phyloP scores from a whole-genome alignment of 108 stramenopile species.

The Stephanodiscus triporus region DNA sequence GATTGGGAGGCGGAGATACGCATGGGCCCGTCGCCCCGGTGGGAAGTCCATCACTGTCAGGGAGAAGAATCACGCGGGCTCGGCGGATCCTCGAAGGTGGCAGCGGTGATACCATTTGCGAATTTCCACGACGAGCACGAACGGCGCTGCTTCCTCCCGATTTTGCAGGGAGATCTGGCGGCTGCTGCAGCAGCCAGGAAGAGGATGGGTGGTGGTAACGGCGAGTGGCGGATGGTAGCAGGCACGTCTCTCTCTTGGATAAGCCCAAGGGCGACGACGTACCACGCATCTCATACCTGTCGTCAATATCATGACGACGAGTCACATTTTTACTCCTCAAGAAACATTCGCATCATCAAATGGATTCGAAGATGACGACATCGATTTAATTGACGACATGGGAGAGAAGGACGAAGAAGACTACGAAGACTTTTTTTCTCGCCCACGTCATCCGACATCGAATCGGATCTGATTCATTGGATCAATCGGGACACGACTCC shows the following conservation, averaged over 20 bases:
- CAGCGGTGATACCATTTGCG: constrained; percentile 13
- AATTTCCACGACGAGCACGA: constrained; percentile 4
- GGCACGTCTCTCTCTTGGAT: not conserved
- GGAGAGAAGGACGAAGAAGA: constrained; percentile 28
- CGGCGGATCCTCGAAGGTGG: not conserved
- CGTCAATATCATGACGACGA: not conserved
- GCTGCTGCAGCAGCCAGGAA: not conserved
- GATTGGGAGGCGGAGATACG: constrained; percentile 56
- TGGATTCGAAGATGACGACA: not conserved
- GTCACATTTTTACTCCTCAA: constrained; percentile 19
- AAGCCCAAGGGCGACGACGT: not conserved
- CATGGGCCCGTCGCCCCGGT: constrained; percentile 12
- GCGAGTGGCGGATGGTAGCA: not conserved
- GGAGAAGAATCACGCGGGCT: constrained; percentile 7
- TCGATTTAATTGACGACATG: not conserved
- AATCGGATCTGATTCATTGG: constrained; percentile 49
- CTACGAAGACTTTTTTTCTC: constrained; percentile 29
- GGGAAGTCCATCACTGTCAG: constrained; percentile 28
- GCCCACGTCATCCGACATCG: constrained; percentile 42
- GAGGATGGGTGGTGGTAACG: not conserved
- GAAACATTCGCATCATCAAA: not conserved
- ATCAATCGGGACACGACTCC: constrained; percentile 33
- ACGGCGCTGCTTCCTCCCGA: not conserved
- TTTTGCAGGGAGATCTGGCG: too few species aligned
- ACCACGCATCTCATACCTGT: not conserved